Percentiles rank a stretch among this genome's conserved stretches.
These are phyloP conservation scores for Amborella trichopoda DNA, from an alignment of 164 flowering plant species.

Conservation along the genomic window DNA sequence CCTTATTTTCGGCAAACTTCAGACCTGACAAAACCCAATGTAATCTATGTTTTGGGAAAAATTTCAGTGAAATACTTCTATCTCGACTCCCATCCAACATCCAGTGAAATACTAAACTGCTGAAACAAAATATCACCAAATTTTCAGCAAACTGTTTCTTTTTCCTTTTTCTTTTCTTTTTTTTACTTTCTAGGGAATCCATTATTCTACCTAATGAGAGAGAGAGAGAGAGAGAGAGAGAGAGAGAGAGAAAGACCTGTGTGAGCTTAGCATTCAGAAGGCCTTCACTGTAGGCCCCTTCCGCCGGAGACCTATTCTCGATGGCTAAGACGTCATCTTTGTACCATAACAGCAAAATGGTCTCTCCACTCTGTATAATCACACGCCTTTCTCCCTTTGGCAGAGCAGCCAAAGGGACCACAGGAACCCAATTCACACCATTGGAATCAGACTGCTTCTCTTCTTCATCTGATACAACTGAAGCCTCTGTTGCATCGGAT, in stretches of 20 bases:
- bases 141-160: too few species aligned
- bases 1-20: too few species aligned
- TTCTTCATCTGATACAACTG: constrained; percentile 25
- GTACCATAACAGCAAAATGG: constrained; percentile 81
- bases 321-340: constrained; percentile 71
- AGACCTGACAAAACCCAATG: too few species aligned
- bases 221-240: too few species aligned
- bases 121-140: too few species aligned
- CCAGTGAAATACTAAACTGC: too few species aligned
- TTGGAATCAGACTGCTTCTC: constrained; percentile 12
- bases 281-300: constrained; percentile 89
- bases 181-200: too few species aligned
- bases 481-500: constrained; percentile 72
- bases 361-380: constrained; percentile 69
- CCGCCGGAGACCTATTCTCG: constrained; percentile 90
- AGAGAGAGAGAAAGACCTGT: constrained; percentile 26
- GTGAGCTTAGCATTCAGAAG: constrained; percentile 87
- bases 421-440: constrained; percentile 72
- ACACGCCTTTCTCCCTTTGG: constrained; percentile 92
- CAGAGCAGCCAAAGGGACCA: constrained; percentile 73
- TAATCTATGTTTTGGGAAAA: too few species aligned
- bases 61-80: too few species aligned
- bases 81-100: too few species aligned
- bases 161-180: too few species aligned
- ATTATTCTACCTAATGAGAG: too few species aligned